phyloP scores from a whole-genome alignment of 768 basidiomycete species.

The Lactifluus piperatus region DNA sequence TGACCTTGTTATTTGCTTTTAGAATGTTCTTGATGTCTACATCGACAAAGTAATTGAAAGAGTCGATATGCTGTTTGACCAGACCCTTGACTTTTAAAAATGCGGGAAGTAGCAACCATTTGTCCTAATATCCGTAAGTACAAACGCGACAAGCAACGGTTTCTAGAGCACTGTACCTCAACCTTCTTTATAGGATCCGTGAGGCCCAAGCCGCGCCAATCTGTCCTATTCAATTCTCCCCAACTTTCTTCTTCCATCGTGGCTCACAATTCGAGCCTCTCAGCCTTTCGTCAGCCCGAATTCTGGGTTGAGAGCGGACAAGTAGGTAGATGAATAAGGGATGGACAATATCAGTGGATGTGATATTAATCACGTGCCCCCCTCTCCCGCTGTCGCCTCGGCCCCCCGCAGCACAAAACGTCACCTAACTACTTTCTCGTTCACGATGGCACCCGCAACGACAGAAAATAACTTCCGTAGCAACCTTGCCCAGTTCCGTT shows the following conservation, averaged over 20 bases:
- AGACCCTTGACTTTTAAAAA: constrained; percentile 97
- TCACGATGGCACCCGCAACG: constrained; percentile 8
- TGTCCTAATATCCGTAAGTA: constrained; percentile 52
- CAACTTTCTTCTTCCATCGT: constrained; percentile 38
- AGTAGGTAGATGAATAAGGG: no score
- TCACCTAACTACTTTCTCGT: no score
- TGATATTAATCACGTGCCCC: no score
- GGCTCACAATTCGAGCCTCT: not conserved
- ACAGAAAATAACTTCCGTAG: constrained; percentile 60
- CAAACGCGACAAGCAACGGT: not conserved
- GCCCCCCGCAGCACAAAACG: no score
- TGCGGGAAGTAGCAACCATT: constrained; percentile 95
- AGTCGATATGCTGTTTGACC: constrained; percentile 98
- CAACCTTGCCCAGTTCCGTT: constrained; percentile 80
- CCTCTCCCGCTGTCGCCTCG: no score
- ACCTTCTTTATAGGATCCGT: constrained; percentile 86
- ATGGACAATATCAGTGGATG: no score
- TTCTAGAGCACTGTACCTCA: constrained; percentile 49
- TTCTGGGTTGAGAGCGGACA: no score
- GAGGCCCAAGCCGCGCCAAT: constrained; percentile 72
- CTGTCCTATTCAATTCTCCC: constrained; percentile 45
- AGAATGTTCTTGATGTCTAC: constrained; percentile 96
- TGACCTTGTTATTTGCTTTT: constrained; percentile 86
- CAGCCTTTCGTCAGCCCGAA: not conserved
- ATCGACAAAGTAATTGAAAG: constrained; percentile 98